Evolutionary conservation across 2,329 filamentous ascomycete species (phyloP).

Genomic region (Cadophora malorum): DNA sequence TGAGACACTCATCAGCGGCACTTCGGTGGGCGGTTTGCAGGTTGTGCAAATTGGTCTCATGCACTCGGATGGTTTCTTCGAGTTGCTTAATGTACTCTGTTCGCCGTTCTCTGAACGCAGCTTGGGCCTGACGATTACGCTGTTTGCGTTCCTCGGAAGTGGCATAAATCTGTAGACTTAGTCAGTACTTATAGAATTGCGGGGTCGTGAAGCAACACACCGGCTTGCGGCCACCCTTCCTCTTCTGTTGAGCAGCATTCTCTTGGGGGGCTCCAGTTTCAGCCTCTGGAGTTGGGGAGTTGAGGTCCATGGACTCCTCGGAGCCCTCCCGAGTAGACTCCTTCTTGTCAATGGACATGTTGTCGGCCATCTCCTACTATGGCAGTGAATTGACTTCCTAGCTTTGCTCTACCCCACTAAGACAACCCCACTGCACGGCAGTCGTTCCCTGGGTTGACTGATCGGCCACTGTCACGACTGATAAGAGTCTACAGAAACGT

Average conservation of each 20-base stretch:
- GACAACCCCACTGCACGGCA: slow-evolving; percentile 32
- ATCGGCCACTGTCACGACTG: slow-evolving; percentile 38
- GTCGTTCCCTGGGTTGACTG: slow-evolving; percentile 11
- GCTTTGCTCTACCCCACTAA: slow-evolving; percentile 35
- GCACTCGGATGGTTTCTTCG: slow-evolving; percentile 94
- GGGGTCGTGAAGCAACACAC: slow-evolving; percentile 60
- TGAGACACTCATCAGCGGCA: slow-evolving; percentile 94
- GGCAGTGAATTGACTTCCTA: slow-evolving; percentile 21
- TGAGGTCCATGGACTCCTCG: slow-evolving; percentile 61
- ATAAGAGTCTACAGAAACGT: slow-evolving; percentile 41
- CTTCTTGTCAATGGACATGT: slow-evolving; percentile 71
- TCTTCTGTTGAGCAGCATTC: slow-evolving; percentile 75
- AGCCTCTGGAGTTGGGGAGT: slow-evolving; percentile 62
- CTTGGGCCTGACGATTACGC: slow-evolving; percentile 94
- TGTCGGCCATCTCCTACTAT: slow-evolving; percentile 61
- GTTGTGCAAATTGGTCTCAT: slow-evolving; percentile 92
- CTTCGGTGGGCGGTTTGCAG: slow-evolving; percentile 93
- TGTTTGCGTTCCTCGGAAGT: slow-evolving; percentile 99
- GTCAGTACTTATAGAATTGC: slow-evolving; percentile 32
- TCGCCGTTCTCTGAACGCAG: slow-evolving; percentile 92
- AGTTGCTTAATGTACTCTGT: slow-evolving; percentile 99
- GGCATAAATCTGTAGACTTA: slow-evolving; percentile 80
- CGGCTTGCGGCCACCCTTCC: slow-evolving; percentile 96
- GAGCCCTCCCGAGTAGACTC: slow-evolving; percentile 63
- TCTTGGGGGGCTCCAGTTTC: slow-evolving; percentile 52